Evolutionary conservation across 306 rosid species (phyloP), one percentile per base, ranked within the genome.

Genomic region (Macrotyloma uniflorum): DNA sequence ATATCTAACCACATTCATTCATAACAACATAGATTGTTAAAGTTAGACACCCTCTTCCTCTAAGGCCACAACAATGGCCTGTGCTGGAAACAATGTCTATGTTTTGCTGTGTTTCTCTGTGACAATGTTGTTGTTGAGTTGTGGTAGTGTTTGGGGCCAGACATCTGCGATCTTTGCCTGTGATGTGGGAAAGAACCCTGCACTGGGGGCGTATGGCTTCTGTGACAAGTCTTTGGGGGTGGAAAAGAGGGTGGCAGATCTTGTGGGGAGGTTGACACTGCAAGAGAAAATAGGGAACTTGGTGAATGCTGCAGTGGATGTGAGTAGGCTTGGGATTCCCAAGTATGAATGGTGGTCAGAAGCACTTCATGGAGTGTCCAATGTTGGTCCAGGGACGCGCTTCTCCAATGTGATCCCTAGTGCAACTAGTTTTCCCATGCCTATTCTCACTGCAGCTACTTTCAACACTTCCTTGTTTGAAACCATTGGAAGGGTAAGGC

Each of bases 401-500:
- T 86, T 86, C 65, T 67, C 87, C 9, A 53, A 26, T 14, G 78
- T 80, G 9, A 59, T 86, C 0, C 85, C 89, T 13, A 83, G 77
- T 13, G 80, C 89, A 28, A 83, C 87, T 1, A 86, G 89, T 32
- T 86, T 86, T 55, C 89, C 89, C 3, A 76, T 80, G 87, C 85
- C 85, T n/a, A 86, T 86, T 77, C 83, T 74, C 53, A 77, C 30
- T 35, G 87, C 89, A 0, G 89, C 89, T 62, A 80, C 89, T 61
- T 86, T 86, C 76, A 86, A 86, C 45, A 13, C 81, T 43, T 67
- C 87, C 3, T 73, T 86, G 69, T 86, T 93, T 77, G 77, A 90
- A 82, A 86, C 91, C 89, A 93, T 93, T 75, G 99, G 99, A 83
- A 90, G 83, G 97, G 99, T 96, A 43, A 80, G 64, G 1, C 15